Conservation (phyloP, 2,329 filamentous ascomycete genomes). For the Colletotrichum sp. region DNA sequence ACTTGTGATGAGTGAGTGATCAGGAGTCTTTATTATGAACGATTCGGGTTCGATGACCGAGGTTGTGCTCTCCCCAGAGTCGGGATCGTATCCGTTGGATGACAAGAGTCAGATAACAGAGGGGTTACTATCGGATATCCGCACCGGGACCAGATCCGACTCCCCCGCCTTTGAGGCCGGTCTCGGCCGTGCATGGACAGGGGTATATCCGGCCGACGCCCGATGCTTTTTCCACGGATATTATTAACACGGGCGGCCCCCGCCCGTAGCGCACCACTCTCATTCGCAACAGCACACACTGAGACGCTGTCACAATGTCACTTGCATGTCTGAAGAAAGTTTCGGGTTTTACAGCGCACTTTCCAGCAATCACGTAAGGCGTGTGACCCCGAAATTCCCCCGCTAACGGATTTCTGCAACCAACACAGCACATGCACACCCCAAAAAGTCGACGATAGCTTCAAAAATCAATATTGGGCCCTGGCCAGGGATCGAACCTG, state of each 20-base stretch:
- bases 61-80: neutral
- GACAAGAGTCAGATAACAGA: neutral
- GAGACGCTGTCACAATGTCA: neutral
- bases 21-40: neutral
- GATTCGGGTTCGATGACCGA: neutral
- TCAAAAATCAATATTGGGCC: neutral
- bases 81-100: conserved; percentile 8
- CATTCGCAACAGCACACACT: neutral
- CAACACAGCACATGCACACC: neutral
- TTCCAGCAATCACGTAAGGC: neutral
- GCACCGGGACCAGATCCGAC: conserved; percentile 15
- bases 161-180: conserved; percentile 19
- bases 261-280: neutral
- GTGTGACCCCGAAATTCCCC: neutral
- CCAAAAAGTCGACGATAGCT: neutral
- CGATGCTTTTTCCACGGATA: conserved; percentile 6
- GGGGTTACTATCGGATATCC: conserved; percentile 16
- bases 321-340: neutral
- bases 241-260: neutral
- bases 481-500: conserved; percentile 21
- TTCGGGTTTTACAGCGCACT: neutral
- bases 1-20: neutral
- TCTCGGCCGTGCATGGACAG: conserved; percentile 18
- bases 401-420: neutral
- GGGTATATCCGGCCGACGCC: conserved; percentile 17